Evolutionary conservation across 768 basidiomycete genomes (phyloP).

Genomic region (Boletus coccyginus): DNA sequence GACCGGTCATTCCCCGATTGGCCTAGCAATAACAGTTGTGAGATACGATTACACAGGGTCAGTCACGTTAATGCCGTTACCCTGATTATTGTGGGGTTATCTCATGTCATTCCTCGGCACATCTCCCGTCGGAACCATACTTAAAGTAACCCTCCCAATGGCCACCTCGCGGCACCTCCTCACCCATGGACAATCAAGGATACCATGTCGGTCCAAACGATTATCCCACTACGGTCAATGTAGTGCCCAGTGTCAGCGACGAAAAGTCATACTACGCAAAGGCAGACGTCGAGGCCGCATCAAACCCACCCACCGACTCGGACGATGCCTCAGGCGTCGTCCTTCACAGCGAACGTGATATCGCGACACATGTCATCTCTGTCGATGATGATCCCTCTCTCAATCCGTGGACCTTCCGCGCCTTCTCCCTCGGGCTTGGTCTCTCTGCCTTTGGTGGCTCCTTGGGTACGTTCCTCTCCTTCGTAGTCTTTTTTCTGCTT

Average conservation of each 20-base stretch:
- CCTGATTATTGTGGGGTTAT: not conserved
- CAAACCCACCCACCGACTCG: not conserved
- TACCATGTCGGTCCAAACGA: not conserved
- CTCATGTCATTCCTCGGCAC: not conserved
- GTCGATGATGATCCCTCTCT: constrained; percentile 32
- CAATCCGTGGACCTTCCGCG: constrained; percentile 38
- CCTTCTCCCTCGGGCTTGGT: constrained; percentile 54
- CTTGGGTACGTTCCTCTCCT: constrained; percentile 34
- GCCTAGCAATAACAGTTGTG: too few relatives aligned
- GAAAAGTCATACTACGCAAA: constrained; percentile 22
- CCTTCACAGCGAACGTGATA: constrained; percentile 44
- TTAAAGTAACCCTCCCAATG: not conserved
- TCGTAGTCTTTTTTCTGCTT: not conserved
- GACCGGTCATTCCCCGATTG: not conserved
- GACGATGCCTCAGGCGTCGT: constrained; percentile 12
- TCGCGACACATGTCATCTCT: constrained; percentile 46
- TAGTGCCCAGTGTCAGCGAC: not conserved
- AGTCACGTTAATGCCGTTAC: not conserved
- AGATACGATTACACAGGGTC: not conserved
- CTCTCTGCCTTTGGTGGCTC: constrained; percentile 50
- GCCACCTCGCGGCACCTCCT: not conserved
- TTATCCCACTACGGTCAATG: not conserved
- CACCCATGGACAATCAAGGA: constrained; percentile 4
- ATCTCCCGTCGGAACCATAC: not conserved
- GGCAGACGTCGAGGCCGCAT: constrained; percentile 32